Base-by-base conservation (phyloP, 2,329 filamentous ascomycete genomes). In the Pseudovirgaria hyperparasitica region DNA sequence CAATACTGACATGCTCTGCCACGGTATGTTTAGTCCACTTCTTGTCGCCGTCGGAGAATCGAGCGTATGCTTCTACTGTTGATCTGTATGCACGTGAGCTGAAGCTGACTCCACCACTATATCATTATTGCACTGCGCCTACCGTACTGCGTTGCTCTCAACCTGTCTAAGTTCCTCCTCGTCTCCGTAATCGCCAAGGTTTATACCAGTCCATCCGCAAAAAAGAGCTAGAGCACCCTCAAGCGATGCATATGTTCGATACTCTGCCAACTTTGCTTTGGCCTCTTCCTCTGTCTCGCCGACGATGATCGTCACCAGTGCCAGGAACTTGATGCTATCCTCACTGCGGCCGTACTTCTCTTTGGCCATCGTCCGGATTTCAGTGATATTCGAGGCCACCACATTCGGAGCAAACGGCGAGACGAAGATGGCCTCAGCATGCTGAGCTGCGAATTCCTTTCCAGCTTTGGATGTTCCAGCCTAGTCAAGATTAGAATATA, bases 21-120 rank as follows among this genome's bases (percentile, higher is more conserved):
- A 82, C 65, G 0, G 72, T 78, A 25, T 69, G 60, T 46, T 81
- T 81, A 1, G 76, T 82, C 78, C 78, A 82, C 41, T 76, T 79
- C 0, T 65, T 58, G 3, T 70, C 67, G 3, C 61, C 66, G 0
- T 72, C 71, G 0, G 68, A 66, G 23, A 68, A 66, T 23, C 65
- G 60, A 7, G 68, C 62, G 40, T 68, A 67, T 2, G 56, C 65
- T 35, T 71, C 64, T 2, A 72, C 64, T 0, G 63, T 67, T 8
- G 65, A 69, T 30, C 58, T 65, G 9, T 21, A n/a, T 9, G n/a
- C 19, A 20, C 19, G 19, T 9, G 9, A 20, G 9, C 9, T 20
- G n/a, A 20, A n/a, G 9, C 19, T 9, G 9, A n/a, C 9, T 20
- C n/a, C 19, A n/a, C 19, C n/a, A n/a, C 19, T 20, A 20, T n/a